Base-by-base conservation (phyloP, 164 flowering plant genomes). In the Paratinospora sagittata region DNA sequence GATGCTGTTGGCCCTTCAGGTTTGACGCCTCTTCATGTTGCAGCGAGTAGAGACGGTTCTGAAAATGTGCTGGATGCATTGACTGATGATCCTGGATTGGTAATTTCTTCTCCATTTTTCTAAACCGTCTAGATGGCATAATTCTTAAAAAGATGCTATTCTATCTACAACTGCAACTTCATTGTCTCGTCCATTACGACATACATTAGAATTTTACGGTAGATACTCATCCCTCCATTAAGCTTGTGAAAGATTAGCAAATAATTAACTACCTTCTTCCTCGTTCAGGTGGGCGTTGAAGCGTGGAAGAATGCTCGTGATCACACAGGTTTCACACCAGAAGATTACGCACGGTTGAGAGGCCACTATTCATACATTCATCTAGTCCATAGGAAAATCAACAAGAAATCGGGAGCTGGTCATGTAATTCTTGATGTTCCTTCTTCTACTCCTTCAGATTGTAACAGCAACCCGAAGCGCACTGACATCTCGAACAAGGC, bases 1-100 rank as follows among this genome's bases (percentile, higher is more conserved):
- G 84, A 92, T 81, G 74, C 39, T 8, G 69, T 66, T 58, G 96
- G 92, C 17, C 90, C 90, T 37, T 85, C 77, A 7, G 94, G 92
- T 45, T 80, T 90, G 85, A 90, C 97, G 30, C 96, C 97, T 66
- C 96, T 92, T 77, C 97, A 90, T 68, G 71, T 89, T 30, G 97
- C 93, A 70, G 96, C 96, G 23, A 72, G 87, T 76, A 72, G 63
- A 58, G 87, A 74, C 60, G 86, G 83, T 63, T 82, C 81, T 19
- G 90, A 88, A 69, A 72, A 73, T 69, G 82, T 90, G 3, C 72
- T 92, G 75, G 96, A 88, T 81, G 91, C 94, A 14, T 82, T 90
- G 69, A 87, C 86, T 24, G 79, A 87, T 81, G 97, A 92, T 78
- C 96, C 93, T 63, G 90, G 85, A 87, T 27, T 27, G 91, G 97